Evolutionary conservation across 306 rosid genomes (phyloP), one percentile per base, ranked within the genome.

Genomic region (Medicago lupulina): DNA sequence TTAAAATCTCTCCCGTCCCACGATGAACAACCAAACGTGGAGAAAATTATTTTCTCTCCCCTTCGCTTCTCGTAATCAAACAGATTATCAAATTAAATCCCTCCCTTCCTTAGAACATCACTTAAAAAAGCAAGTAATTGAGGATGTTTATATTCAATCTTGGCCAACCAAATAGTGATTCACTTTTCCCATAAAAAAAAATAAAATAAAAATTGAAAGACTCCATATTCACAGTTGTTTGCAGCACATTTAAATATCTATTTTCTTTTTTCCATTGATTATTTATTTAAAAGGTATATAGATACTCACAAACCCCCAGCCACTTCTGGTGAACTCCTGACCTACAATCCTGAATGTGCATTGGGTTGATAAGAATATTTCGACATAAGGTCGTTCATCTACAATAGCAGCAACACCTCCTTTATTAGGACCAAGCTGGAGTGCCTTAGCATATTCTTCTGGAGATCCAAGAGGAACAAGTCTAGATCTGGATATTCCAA

Each of bases 241-340:
- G 67, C 39, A 38, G 23, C 11, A 50, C 15, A 46, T 12, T 46
- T 28, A 34, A 34, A 34, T 34, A 34, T 6, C 38, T 34, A 14
- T 36, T 36, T 67, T 73, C 23, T 8, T 21, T 80, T 61, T 38
- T 28, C 41, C 34, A 40, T 9, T 54, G 63, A 50, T 12, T 28
- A 70, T 31, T 31, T 46, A 63, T 78, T 57, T 43, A 40, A 76
- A 70, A 70, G 25, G 47, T 68, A 61, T 34, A 16, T 51, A 68
- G 75, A 84, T 75, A 85, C 98, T 92, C 79, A 94, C 97, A 85
- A 95, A 95, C 36, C 99, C 99, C 99, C 99, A 95, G 76, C 99
- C 97, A 51, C 93, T 92, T 84, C 96, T 92, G 55, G 97, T 92
- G 85, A 95, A 95, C 88, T 95, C 99, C 79, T 82, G 97, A 58